Base-by-base conservation (phyloP, 371 early-diverging fungal species). In the Dinochytrium kinnereticum region DNA sequence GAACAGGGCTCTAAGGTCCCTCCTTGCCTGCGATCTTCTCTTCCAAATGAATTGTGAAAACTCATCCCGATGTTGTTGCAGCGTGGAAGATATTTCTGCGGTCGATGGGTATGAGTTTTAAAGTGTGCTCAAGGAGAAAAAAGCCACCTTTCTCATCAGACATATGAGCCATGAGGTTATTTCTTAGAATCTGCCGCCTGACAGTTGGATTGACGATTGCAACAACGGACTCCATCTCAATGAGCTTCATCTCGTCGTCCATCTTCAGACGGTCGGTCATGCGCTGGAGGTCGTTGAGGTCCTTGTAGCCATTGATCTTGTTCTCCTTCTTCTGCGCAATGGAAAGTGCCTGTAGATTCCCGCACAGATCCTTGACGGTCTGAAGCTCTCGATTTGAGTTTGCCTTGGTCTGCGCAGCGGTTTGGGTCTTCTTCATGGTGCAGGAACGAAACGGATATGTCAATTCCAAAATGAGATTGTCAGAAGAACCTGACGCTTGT, bases 21-120 rank as follows among this genome's bases (percentile, higher is more conserved):
- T 74, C 59, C 79, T 72, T 13, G 83, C 59, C 19, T 77, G 68
- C 39, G 82, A 31, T 30, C 86, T 69, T 1, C 87, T 64, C 44
- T 81, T 81, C 84, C 85, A 86, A 7, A 86, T 81, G 51, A 81
- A 83, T 66, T 85, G 86, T 3, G 79, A 36, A 53, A 87, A 86
- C 38, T 85, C 85, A 31, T 87, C 87, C 40, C 77, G 72, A 69
- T 87, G 87, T 28, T 74, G 76, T 68, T 85, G 82, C n/a, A 87
- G 71, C 17, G 79, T 53, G 19, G 69, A 69, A 0, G 80, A 64
- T 37, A 85, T 72, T 71, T 87, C 87, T 87, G 24, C 0, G n/a
- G 1, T 2, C 33, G 3, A 53, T 7, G 37, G 5, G 21, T 38
- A 1, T 26, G n/a, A 26, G 17, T 36, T 26, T 1, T 1, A 1